Evolutionary conservation across 176 grass and related monocot species (phyloP).

Genomic region (Carex pumila): DNA sequence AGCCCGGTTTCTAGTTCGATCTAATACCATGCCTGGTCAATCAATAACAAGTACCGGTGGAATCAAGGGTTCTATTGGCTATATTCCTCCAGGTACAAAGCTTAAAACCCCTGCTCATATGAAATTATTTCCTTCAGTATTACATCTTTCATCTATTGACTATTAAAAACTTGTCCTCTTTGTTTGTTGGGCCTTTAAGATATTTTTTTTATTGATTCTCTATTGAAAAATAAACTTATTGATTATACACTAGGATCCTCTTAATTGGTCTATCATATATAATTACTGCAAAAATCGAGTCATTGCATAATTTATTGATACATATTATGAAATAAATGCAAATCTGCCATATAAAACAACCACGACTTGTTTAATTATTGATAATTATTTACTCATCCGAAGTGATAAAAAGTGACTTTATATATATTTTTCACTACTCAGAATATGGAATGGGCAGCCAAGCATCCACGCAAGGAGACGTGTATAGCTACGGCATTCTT

Average conservation of each 20-base stretch:
- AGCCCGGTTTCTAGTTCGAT: conserved; percentile 26
- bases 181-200: neutral
- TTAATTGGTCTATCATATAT: neutral
- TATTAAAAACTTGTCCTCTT: too few species aligned
- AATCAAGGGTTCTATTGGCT: conserved; percentile 41
- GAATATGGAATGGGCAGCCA: conserved; percentile 11
- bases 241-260: neutral
- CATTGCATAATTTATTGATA: too few species aligned
- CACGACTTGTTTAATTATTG: too few species aligned
- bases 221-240: neutral
- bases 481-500: conserved; percentile 52
- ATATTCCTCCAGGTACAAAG: conserved; percentile 40
- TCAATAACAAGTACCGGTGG: neutral
- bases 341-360: too few species aligned
- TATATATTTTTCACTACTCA: neutral
- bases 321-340: too few species aligned
- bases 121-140: neutral
- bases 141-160: neutral
- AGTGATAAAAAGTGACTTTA: too few species aligned
- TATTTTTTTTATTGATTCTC: too few species aligned
- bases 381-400: too few species aligned
- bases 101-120: neutral
- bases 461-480: conserved; percentile 19
- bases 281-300: too few species aligned
- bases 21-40: neutral